These are phyloP conservation scores for Fulvia fulva DNA, from an alignment of 2,329 filamentous ascomycete genomes.

Conservation along the genomic window DNA sequence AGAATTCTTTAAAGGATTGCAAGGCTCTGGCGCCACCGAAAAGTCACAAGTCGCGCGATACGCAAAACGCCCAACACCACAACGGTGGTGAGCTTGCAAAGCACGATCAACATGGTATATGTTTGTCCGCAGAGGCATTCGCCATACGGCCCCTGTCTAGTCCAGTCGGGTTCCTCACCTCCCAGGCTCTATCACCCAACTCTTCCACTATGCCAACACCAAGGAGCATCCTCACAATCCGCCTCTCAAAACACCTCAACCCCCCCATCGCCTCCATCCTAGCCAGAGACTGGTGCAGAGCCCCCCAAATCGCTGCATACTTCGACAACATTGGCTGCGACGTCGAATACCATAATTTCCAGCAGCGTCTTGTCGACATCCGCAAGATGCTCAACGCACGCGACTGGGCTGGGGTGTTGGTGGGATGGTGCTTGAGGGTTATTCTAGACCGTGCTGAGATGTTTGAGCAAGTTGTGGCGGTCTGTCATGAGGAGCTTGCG, in stretches of 20 bases:
- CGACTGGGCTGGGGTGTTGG: constrained; percentile 1
- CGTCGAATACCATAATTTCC: background rate
- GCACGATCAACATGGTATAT: background rate
- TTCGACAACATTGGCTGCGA: constrained; percentile 7
- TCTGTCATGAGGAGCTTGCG: background rate
- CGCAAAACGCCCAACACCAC: background rate
- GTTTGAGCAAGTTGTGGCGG: constrained; percentile 4
- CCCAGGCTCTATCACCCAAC: no score
- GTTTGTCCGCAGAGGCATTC: background rate
- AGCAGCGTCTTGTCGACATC: background rate
- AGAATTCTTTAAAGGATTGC: background rate
- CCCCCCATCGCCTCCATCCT: background rate
- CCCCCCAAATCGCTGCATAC: background rate
- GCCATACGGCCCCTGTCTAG: background rate
- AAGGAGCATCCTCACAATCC: constrained; percentile 8
- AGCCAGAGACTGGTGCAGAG: constrained; percentile 1
- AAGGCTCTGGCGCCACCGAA: background rate
- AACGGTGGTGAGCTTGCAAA: background rate
- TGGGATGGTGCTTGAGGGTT: constrained; percentile 5
- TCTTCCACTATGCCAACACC: no score
- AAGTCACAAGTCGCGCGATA: background rate
- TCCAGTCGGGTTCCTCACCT: no score
- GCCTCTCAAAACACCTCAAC: background rate
- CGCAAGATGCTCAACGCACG: background rate
- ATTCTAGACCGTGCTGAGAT: background rate